Conservation (phyloP, 805 yeast genomes). For the Candida adriatica region DNA sequence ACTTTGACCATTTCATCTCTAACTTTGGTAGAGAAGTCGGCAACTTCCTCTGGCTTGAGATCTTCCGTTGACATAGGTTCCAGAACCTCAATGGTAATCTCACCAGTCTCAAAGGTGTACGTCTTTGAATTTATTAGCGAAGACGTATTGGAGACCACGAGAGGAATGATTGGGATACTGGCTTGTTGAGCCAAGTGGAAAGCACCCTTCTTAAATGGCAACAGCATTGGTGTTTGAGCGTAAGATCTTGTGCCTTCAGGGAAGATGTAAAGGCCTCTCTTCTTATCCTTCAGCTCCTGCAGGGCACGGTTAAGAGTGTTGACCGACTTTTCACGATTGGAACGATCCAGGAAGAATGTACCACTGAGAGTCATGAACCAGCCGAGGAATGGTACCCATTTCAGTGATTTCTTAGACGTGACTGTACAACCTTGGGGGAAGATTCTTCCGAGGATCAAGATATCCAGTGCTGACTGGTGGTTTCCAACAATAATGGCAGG, state of each 20-base stretch:
- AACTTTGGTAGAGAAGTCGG: constrained; percentile 47
- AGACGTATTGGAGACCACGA: constrained; percentile 82
- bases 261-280: constrained; percentile 80
- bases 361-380: constrained; percentile 95
- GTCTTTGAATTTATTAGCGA: constrained; percentile 54
- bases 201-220: constrained; percentile 96
- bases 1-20: constrained; percentile 49
- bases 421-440: constrained; percentile 89
- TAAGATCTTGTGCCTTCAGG: constrained; percentile 98
- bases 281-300: constrained; percentile 46
- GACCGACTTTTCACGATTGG: constrained; percentile 68
- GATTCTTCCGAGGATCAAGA: constrained; percentile 69
- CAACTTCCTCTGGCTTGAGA: constrained; percentile 64
- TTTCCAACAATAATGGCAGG: constrained; percentile 84
- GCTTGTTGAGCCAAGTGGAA: constrained; percentile 96
- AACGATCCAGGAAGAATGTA: constrained; percentile 84
- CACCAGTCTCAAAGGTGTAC: constrained; percentile 69
- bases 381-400: constrained; percentile 85
- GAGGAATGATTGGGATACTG: constrained; percentile 80
- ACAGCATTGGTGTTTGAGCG: constrained; percentile 54
- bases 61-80: constrained; percentile 74
- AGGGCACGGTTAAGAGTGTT: constrained; percentile 69
- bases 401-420: constrained; percentile 82
- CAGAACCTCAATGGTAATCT: constrained; percentile 69
- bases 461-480: constrained; percentile 88